Base-by-base conservation (phyloP, 1,284 basidiomycete species). In the Vanrija pseudolonga region DNA sequence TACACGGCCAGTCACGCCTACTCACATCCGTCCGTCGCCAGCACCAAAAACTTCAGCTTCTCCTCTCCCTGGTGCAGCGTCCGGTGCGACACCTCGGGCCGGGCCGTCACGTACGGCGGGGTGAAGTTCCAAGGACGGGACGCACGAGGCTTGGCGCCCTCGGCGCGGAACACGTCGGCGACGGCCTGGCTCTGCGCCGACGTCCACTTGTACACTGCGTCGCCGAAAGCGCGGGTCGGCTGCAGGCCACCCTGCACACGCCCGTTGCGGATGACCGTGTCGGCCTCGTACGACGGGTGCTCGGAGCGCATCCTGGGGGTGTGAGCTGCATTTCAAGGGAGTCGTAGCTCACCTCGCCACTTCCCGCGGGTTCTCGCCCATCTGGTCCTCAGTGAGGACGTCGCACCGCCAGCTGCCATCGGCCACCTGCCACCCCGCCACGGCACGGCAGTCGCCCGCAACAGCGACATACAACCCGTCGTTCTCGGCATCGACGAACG, bases 351-450 rank as follows among this genome's bases (percentile, higher is more conserved):
- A 75, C 73, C 74, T 63, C 46, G 65, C 65, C n/a, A 80, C 76
- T 76, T 99, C 95, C 53, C 84, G 86, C 12, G 83, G 85, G 71
- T 95, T 98, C 57, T 90, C 83, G 24, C 92, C 95, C 11, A 93
- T 98, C 79, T 98, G 94, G 72, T 98, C 96, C 69, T 96, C 89
- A 36, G 84, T 90, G 56, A 99, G 80, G 19, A 91, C 89, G 71
- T 97, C 93, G 19, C 93, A 88, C 50, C 85, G 83, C 72, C 72
- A 74, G 11, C 50, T 61, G 14, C 72, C 69, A 42, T 72, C 65
- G 0, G 54, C 50, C 2, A 64, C 85, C 87, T 90, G 95, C 56
- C 91, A 84, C 24, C 96, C 96, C 14, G 95, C 94, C 3, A 99
- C 90, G 11, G 96, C 96, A 43, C 96, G 84, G 66, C 89, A 89